Evolutionary conservation across 345 rosid genomes (phyloP), one percentile per base, ranked within the genome.

Genomic region (Eucalyptus urophylla): DNA sequence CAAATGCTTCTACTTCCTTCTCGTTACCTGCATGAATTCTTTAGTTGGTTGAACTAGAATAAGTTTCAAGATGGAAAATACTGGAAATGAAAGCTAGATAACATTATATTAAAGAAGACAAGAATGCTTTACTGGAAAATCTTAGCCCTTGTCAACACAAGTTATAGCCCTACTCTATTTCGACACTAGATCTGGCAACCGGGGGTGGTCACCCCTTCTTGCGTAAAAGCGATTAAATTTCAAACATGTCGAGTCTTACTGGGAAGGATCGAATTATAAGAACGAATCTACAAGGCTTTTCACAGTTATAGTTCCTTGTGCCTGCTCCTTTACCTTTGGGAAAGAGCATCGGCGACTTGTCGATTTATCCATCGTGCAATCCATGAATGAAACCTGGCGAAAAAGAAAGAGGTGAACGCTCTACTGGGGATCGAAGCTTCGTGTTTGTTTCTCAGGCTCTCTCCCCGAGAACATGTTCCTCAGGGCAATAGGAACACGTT

Each of bases 91-190:
- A 29, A 29, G n/a, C 72, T 14, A 1, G 72, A 7, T 65, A 65
- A 65, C 37, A 29, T 65, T 65, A 27, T 29, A 65, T 1, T 65
- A 65, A 65, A 0, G 37, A 29, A 65, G 15, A 65, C 17, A 65
- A 15, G 72, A 65, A 65, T 0, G 72, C 72, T 7, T 1, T 7
- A 4, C 72, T 65, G 0, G 72, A 65, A 65, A 29, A 29, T 0
- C 72, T 65, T 14, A 65, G 29, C 11, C 31, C 31, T 25, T 65
- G 9, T 29, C 19, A 15, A 65, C 17, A 2, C 0, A 0, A 3
- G 37, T 31, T 2, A n/a, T 14, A 62, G 17, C 17, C 19, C 10
- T 62, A 62, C 17, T 62, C 72, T 29, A 62, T 31, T 62, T 62
- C 3, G 5, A 29, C 33, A 29, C 72, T 29, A 29, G 37, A n/a